phyloP scores from a whole-genome alignment of 768 basidiomycete species.

The Amylocystis lapponica region DNA sequence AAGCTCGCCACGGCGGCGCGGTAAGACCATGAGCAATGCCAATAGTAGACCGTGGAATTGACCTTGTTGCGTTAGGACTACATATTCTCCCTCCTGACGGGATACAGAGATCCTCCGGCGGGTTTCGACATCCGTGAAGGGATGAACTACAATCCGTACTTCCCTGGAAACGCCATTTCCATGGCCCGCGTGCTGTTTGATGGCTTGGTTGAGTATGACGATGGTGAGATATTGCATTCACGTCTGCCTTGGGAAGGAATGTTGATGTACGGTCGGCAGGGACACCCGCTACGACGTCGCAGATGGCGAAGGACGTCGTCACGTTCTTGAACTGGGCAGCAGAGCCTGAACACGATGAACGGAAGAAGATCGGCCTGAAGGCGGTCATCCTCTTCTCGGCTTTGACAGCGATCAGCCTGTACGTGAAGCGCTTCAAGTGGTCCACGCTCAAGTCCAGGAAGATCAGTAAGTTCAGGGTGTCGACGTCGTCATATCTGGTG shows the following conservation, averaged over 20 bases:
- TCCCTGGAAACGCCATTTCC: constrained; percentile 97
- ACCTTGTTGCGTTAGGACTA: constrained; percentile 62
- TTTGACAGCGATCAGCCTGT: constrained; percentile 74
- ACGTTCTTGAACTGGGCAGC: constrained; percentile 96
- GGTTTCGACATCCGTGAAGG: constrained; percentile 93
- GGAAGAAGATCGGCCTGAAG: constrained; percentile 96
- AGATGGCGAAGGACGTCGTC: constrained; percentile 99
- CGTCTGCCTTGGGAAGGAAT: not conserved
- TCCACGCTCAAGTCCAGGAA: constrained; percentile 88
- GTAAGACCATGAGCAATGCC: constrained; percentile 43
- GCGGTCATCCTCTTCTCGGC: constrained; percentile 90
- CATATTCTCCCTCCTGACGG: constrained; percentile 93
- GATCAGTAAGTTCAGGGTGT: constrained; percentile 73
- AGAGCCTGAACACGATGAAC: constrained; percentile 96
- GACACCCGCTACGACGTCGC: constrained; percentile 93
- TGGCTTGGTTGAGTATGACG: constrained; percentile 93
- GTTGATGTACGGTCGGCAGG: constrained; percentile 36
- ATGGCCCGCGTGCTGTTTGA: constrained; percentile 98
- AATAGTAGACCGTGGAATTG: not conserved
- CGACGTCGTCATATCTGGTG: not conserved
- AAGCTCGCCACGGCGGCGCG: constrained; percentile 95
- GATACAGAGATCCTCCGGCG: constrained; percentile 94
- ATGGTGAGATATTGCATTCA: constrained; percentile 51
- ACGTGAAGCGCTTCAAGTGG: constrained; percentile 97
- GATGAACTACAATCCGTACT: constrained; percentile 99